Evolutionary conservation across 176 grass and related monocot genomes (phyloP).

Genomic region (Leersia perrieri): DNA sequence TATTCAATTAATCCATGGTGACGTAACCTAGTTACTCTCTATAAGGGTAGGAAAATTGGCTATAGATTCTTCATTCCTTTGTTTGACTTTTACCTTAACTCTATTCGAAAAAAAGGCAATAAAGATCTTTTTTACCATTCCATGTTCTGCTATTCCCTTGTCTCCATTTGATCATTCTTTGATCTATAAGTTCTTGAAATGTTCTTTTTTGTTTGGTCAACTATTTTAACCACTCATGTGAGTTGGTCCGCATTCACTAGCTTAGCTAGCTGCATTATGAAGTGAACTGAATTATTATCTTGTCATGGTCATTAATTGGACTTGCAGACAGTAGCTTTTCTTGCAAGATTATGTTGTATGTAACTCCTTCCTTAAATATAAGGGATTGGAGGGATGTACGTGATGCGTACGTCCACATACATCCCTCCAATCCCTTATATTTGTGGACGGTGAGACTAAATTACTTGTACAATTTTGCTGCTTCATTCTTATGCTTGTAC

Average conservation of each 20-base stretch:
- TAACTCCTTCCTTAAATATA: no score
- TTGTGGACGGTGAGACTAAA: no score
- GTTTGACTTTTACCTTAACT: slow-evolving; percentile 12
- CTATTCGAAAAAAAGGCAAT: not conserved
- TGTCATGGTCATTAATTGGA: not conserved
- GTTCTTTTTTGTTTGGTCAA: not conserved
- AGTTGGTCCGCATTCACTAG: not conserved
- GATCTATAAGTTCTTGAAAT: not conserved
- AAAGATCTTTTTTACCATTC: not conserved
- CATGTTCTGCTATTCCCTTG: slow-evolving; percentile 1
- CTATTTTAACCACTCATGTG: slow-evolving; percentile 2
- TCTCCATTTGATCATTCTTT: not conserved
- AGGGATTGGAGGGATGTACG: no score
- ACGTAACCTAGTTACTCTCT: not conserved
- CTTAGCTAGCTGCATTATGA: slow-evolving; percentile 4
- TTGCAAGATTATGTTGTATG: not conserved
- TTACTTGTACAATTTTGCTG: not conserved
- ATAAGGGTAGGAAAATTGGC: not conserved
- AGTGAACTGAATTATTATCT: slow-evolving; percentile 9
- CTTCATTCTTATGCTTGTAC: slow-evolving; percentile 5
- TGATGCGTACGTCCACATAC: no score
- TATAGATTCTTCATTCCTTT: not conserved
- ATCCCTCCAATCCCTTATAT: no score
- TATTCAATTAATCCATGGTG: not conserved
- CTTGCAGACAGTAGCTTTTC: not conserved